These are phyloP conservation scores for Blastomyces percursus DNA, from an alignment of 2,329 filamentous ascomycete genomes.

Conservation along the genomic window DNA sequence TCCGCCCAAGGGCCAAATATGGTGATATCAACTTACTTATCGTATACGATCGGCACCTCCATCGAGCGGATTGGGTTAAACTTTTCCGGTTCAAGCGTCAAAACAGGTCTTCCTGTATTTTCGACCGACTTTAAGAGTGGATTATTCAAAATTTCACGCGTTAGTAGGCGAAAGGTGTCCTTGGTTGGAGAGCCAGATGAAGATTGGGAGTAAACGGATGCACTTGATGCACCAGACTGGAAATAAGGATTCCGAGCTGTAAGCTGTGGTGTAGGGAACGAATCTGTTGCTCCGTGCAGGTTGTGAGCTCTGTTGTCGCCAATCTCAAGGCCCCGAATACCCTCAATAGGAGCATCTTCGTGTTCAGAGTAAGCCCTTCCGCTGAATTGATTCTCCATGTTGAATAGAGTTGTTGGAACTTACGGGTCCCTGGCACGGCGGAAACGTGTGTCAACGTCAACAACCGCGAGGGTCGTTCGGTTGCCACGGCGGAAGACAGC, in stretches of 20 bases:
- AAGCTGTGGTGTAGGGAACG: neutral
- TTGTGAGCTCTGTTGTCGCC: neutral
- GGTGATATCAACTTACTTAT: constrained; percentile 17
- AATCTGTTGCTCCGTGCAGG: neutral
- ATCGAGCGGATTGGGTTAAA: constrained; percentile 15
- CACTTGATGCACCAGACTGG: neutral
- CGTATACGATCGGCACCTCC: constrained; percentile 23
- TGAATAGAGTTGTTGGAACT: neutral
- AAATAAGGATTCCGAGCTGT: neutral
- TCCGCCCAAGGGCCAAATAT: neutral
- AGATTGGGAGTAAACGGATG: constrained; percentile 5
- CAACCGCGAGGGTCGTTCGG: neutral
- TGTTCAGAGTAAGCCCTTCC: neutral
- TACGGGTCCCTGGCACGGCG: neutral
- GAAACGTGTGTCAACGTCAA: neutral
- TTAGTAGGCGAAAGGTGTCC: constrained; percentile 12
- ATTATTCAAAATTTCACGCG: constrained; percentile 15
- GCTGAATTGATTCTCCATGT: constrained; percentile 3
- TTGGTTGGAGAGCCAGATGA: constrained; percentile 9
- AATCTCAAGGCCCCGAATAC: neutral
- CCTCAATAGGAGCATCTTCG: neutral
- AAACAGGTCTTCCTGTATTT: constrained; percentile 3
- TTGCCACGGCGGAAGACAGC: neutral
- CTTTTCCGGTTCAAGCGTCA: constrained; percentile 13
- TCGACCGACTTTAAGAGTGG: constrained; percentile 10